phyloP scores from a whole-genome alignment of 352 stramenopile species.

The Pythium volutum region DNA sequence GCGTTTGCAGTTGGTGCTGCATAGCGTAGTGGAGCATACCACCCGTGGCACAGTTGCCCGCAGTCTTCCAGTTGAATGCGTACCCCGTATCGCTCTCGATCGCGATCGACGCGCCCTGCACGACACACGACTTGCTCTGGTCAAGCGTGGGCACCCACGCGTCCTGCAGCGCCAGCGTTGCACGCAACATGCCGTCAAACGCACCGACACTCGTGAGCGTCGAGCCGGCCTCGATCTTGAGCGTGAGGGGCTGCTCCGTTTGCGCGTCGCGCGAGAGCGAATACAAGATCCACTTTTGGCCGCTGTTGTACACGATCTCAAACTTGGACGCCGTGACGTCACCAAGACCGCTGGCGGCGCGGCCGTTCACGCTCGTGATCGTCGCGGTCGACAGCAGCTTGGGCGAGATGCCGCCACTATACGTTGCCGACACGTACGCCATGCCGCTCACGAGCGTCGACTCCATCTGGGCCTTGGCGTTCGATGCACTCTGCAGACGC shows the following conservation, averaged over 20 bases:
- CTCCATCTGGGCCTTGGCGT: slow-evolving; percentile 32
- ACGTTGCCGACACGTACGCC: slow-evolving; percentile 52
- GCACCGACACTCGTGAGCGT: slow-evolving; percentile 32
- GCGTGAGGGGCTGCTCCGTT: slow-evolving; percentile 39
- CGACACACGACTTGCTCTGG: slow-evolving; percentile 50
- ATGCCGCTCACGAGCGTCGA: slow-evolving; percentile 63
- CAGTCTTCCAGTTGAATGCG: slow-evolving; percentile 57
- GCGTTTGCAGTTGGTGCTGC: slow-evolving; percentile 44
- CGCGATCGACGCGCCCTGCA: slow-evolving; percentile 38
- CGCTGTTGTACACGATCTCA: slow-evolving; percentile 47
- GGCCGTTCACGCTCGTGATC: slow-evolving; percentile 49
- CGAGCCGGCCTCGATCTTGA: slow-evolving; percentile 28
- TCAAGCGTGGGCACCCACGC: slow-evolving; percentile 38
- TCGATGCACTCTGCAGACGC: slow-evolving; percentile 28
- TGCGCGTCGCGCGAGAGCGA: slow-evolving; percentile 38
- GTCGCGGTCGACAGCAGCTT: slow-evolving; percentile 37
- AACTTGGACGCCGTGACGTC: slow-evolving; percentile 41
- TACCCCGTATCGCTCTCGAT: slow-evolving; percentile 46
- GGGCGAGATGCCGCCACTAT: slow-evolving; percentile 37
- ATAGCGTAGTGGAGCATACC: slow-evolving; percentile 62
- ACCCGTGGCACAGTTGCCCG: slow-evolving; percentile 39
- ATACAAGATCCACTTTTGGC: slow-evolving; percentile 62
- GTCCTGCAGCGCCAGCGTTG: slow-evolving; percentile 38
- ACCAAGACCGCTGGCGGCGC: slow-evolving; percentile 20
- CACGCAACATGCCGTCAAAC: slow-evolving; percentile 50